phyloP scores from a whole-genome alignment of 1,284 basidiomycete species.

The Fistulina hepatica region DNA sequence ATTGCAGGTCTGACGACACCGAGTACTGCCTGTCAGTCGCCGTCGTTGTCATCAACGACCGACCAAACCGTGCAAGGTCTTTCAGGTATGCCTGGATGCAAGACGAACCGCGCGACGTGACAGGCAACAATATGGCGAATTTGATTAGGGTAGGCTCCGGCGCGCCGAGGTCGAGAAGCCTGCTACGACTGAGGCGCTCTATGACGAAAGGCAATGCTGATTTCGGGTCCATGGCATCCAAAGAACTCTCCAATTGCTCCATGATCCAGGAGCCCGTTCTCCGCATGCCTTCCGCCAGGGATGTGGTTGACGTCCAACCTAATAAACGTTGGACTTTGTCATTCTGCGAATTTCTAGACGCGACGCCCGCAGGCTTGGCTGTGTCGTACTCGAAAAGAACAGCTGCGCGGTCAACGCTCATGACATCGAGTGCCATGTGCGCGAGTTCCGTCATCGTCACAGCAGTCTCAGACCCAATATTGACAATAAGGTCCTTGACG shows the following conservation, averaged over 20 bases:
- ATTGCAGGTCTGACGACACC: slow-evolving; percentile 12
- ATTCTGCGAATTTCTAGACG: slow-evolving; percentile 44
- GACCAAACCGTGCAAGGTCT: slow-evolving; percentile 32
- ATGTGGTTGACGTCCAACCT: slow-evolving; percentile 31
- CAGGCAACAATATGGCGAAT: slow-evolving; percentile 45
- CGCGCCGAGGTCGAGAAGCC: neutral
- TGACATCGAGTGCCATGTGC: slow-evolving; percentile 26
- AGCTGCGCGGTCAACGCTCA: slow-evolving; percentile 21
- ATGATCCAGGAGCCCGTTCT: slow-evolving; percentile 38
- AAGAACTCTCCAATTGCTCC: slow-evolving; percentile 27
- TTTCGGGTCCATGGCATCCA: too few species aligned
- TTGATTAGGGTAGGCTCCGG: slow-evolving; percentile 17
- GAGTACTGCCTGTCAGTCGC: too few species aligned
- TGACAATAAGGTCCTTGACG: too few species aligned
- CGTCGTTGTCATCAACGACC: slow-evolving; percentile 36
- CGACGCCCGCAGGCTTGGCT: slow-evolving; percentile 35
- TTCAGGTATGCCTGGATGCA: slow-evolving; percentile 28
- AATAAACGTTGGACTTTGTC: slow-evolving; percentile 23
- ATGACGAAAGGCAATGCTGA: too few species aligned
- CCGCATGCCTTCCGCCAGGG: slow-evolving; percentile 36
- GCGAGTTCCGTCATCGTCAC: slow-evolving; percentile 37
- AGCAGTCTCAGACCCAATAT: slow-evolving; percentile 41
- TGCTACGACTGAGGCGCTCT: too few species aligned
- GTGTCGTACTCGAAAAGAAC: slow-evolving; percentile 23
- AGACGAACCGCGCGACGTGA: slow-evolving; percentile 38